These are phyloP conservation scores for Phaeolepiota aurea DNA, from an alignment of 768 basidiomycete genomes.

Conservation along the genomic window DNA sequence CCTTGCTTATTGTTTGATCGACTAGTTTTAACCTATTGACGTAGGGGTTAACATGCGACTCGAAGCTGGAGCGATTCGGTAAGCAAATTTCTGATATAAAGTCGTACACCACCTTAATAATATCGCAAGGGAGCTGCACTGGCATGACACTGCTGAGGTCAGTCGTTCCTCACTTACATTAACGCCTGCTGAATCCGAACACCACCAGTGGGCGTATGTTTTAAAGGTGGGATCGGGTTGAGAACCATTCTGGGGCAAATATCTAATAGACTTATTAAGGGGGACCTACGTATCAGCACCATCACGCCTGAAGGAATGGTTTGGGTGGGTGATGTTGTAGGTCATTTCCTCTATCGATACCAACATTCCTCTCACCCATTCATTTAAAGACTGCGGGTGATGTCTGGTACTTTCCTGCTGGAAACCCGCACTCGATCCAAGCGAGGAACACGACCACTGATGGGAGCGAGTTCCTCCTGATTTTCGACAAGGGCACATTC, in stretches of 20 bases:
- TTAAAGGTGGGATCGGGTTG: slow-evolving; percentile 24
- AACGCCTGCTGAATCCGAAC: too few relatives aligned
- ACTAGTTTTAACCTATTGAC: slow-evolving; percentile 3
- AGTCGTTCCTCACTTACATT: background rate
- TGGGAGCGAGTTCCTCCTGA: slow-evolving; percentile 47
- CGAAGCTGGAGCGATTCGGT: slow-evolving; percentile 43
- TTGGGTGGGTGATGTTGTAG: slow-evolving; percentile 45
- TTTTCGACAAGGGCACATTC: slow-evolving; percentile 34
- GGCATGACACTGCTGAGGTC: slow-evolving; percentile 45
- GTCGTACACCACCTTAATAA: slow-evolving; percentile 12
- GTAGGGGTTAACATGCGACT: slow-evolving; percentile 50
- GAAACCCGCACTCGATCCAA: slow-evolving; percentile 48
- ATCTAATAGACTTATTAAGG: slow-evolving; percentile 17
- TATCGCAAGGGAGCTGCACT: slow-evolving; percentile 40
- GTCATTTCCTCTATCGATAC: slow-evolving; percentile 12
- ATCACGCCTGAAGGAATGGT: slow-evolving; percentile 43
- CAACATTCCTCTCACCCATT: background rate
- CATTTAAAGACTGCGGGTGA: slow-evolving; percentile 23
- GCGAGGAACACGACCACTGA: slow-evolving; percentile 36
- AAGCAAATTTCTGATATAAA: too few relatives aligned
- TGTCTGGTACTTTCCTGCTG: slow-evolving; percentile 54
- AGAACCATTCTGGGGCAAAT: background rate
- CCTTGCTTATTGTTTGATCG: background rate
- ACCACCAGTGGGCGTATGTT: slow-evolving; percentile 42
- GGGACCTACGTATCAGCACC: slow-evolving; percentile 38